Conservation (phyloP, 495 filamentous ascomycete genomes). For the Hypoxylon cercidicola region DNA sequence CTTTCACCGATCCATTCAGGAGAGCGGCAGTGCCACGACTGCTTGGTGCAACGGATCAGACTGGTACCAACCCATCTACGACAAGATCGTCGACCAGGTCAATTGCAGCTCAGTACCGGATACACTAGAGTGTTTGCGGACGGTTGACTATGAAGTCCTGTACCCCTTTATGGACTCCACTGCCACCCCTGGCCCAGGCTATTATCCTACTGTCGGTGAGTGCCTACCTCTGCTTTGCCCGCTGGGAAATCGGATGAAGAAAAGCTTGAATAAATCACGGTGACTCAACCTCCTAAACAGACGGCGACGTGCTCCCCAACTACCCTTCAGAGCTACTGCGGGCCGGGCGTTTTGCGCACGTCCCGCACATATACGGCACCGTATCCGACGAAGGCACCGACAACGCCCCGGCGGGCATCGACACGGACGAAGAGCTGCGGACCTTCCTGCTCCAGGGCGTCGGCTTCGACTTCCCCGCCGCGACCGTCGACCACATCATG, state of each 20-base stretch:
- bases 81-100: constrained; percentile 52
- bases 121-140: constrained; percentile 57
- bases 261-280: no score
- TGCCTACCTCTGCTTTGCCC: neutral
- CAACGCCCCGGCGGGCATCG: constrained; percentile 60
- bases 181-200: constrained; percentile 41
- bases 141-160: constrained; percentile 43
- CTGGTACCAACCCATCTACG: constrained; percentile 54
- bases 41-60: constrained; percentile 50
- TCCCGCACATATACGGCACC: constrained; percentile 69
- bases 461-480: constrained; percentile 39
- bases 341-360: constrained; percentile 59
- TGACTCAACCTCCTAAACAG: constrained; percentile 32
- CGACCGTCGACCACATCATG: constrained; percentile 50
- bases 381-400: constrained; percentile 72
- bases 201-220: constrained; percentile 55
- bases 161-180: constrained; percentile 42
- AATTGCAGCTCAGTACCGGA: constrained; percentile 51
- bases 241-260: neutral
- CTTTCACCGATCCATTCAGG: constrained; percentile 64
- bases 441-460: constrained; percentile 40
- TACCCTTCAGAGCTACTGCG: constrained; percentile 45
- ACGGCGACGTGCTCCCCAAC: constrained; percentile 60
- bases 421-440: constrained; percentile 56
- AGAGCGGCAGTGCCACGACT: constrained; percentile 53